These are phyloP conservation scores for Monosporozyma yasuniensis DNA, from an alignment of 805 yeast genomes.

Conservation along the genomic window DNA sequence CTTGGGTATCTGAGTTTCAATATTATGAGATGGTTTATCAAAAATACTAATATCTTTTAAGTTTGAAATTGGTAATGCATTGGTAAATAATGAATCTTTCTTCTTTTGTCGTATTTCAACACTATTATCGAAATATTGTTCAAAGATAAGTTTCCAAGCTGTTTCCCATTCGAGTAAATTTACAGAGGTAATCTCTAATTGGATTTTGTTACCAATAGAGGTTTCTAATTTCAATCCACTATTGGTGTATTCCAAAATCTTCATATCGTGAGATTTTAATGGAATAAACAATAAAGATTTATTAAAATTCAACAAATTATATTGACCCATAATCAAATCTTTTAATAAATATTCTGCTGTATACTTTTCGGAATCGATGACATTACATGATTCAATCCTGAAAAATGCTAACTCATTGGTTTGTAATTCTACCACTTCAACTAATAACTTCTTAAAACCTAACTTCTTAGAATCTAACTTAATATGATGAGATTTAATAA, in stretches of 20 bases:
- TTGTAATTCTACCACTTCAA: slow-evolving; percentile 22
- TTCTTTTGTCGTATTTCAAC: not conserved
- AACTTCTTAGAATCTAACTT: slow-evolving; percentile 14
- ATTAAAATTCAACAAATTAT: slow-evolving; percentile 14
- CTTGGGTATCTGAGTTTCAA: not conserved
- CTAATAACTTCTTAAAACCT: slow-evolving; percentile 10
- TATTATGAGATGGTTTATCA: not conserved
- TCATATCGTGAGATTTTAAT: slow-evolving; percentile 18
- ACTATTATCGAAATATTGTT: slow-evolving; percentile 10
- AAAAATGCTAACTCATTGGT: slow-evolving; percentile 23
- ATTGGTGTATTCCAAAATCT: slow-evolving; percentile 5
- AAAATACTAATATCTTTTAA: not conserved
- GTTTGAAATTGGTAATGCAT: not conserved
- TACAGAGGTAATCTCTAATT: slow-evolving; percentile 14
- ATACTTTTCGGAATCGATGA: slow-evolving; percentile 5
- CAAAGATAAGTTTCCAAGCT: slow-evolving; percentile 18
- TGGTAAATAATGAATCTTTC: not conserved
- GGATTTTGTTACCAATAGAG: slow-evolving; percentile 16
- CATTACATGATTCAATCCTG: slow-evolving; percentile 16
- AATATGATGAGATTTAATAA: slow-evolving; percentile 17
- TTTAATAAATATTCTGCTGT: slow-evolving; percentile 9
- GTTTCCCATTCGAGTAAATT: slow-evolving; percentile 22
- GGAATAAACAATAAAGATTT: slow-evolving; percentile 23
- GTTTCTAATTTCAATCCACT: slow-evolving; percentile 14
- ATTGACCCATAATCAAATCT: slow-evolving; percentile 9